These are phyloP conservation scores for Platanus orientalis DNA, from an alignment of 164 flowering plant genomes.

Conservation along the genomic window DNA sequence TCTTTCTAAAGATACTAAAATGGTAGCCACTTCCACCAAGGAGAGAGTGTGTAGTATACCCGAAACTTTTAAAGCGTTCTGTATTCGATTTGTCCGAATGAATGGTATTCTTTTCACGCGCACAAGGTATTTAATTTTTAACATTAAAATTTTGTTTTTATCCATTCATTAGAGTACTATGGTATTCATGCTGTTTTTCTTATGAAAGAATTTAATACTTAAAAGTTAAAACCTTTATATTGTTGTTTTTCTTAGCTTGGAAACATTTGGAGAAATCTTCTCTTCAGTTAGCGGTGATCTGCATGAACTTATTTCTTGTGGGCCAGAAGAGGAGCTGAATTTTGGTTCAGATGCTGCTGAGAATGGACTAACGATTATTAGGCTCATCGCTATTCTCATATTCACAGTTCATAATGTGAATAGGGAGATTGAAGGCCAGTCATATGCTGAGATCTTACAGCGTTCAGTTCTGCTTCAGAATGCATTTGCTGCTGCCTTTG, in stretches of 20 bases:
- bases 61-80: slow-evolving; percentile 52
- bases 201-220: no score
- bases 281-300: slow-evolving; percentile 49
- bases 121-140: slow-evolving; percentile 63
- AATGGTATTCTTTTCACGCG: slow-evolving; percentile 95
- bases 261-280: slow-evolving; percentile 75
- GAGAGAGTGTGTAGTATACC: slow-evolving; percentile 27
- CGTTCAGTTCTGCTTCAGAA: slow-evolving; percentile 75
- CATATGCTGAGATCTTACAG: slow-evolving; percentile 91
- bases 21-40: slow-evolving; percentile 29
- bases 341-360: slow-evolving; percentile 74
- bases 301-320: slow-evolving; percentile 66
- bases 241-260: no score
- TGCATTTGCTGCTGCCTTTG: slow-evolving; percentile 78
- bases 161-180: no score
- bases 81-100: slow-evolving; percentile 75
- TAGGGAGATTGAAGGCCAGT: slow-evolving; percentile 68
- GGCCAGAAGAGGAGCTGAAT: slow-evolving; percentile 56
- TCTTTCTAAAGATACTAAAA: slow-evolving; percentile 35
- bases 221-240: no score
- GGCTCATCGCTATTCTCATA: slow-evolving; percentile 71
- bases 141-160: not conserved
- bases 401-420: slow-evolving; percentile 73
- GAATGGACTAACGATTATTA: slow-evolving; percentile 59
- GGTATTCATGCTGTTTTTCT: no score